Base-by-base conservation (phyloP, 768 basidiomycete genomes). In the Boletus rubroflammeus region DNA sequence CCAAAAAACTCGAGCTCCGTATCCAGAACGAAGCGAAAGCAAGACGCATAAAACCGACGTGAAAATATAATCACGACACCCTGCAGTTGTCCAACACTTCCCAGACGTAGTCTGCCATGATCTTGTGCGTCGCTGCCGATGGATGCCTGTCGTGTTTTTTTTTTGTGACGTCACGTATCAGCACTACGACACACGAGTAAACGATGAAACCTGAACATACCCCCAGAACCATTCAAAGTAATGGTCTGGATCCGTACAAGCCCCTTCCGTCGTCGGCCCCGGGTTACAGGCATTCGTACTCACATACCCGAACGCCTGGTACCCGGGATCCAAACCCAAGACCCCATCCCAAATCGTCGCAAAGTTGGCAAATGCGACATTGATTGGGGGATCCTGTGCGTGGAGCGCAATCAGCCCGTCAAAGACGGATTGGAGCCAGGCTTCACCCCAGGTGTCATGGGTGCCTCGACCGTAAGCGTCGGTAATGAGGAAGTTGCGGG, bases 221-320 rank as follows among this genome's bases (percentile, higher is more conserved):
- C 76, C 74, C 36, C 67, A 65, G 23, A 81, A 76, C 77, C 80
- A 82, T 59, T 81, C 80, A 54, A 81, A 83, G 45, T 73, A 73
- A 58, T 78, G 78, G 34, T 77, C 76, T 3, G 77, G 75, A 48
- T 79, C 77, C 43, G 51, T 29, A 51, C 78, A 79, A 53, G 57
- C 51, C 3, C 60, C 68, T 5, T 65, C 59, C 5, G 70, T 70
- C 13, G 74, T 73, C 40, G 72, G 61, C 5, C 70, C 70, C 3
- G 65, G 67, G 3, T 62, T 74, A 56, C 74, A 79, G 0, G 73
- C 65, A 19, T 68, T 67, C 11, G 70, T 64, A 32, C 72, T 81
- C 23, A 68, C 68, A 57, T 78, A 82, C 13, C 81, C 80, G 56
- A 82, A 82, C 11, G 78, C 77, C 47, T 58, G 46, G 47, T 72